Evolutionary conservation across 1,139 yeast genomes (phyloP).

Genomic region (Lodderomyces jiufengensis): DNA sequence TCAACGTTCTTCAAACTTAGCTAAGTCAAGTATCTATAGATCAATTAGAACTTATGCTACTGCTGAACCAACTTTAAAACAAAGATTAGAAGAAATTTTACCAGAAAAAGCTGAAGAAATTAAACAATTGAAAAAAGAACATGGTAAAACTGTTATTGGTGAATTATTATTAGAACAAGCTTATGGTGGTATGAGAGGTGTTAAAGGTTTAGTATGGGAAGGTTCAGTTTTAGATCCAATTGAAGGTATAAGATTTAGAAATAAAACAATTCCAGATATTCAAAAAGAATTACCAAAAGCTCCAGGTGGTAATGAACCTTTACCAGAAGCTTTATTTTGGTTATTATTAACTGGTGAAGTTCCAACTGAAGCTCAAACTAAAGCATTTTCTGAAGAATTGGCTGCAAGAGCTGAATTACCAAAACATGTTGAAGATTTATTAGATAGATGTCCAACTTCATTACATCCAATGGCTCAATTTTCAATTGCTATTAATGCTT

Average conservation of each 20-base stretch:
- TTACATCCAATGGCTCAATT: constrained; percentile 98
- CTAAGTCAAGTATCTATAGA: constrained; percentile 31
- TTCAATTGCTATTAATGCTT: constrained; percentile 87
- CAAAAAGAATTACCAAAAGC: constrained; percentile 92
- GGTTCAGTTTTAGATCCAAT: constrained; percentile 97
- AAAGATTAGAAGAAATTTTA: constrained; percentile 86
- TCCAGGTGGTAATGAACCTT: constrained; percentile 79
- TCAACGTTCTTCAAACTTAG: constrained; percentile 32
- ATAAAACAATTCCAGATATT: constrained; percentile 94
- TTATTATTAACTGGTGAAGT: constrained; percentile 86
- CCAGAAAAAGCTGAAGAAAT: constrained; percentile 92
- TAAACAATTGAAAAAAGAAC: constrained; percentile 81
- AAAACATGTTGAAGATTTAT: constrained; percentile 75
- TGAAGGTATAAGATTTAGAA: constrained; percentile 98
- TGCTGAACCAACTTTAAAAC: constrained; percentile 73
- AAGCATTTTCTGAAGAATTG: constrained; percentile 73
- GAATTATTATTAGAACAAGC: constrained; percentile 95
- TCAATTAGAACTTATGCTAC: constrained; percentile 48
- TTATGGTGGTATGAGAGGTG: constrained; percentile 99
- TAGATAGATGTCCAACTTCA: constrained; percentile 78
- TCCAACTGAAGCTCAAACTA: constrained; percentile 74
- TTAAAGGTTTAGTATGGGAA: constrained; percentile 98
- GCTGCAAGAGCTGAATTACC: constrained; percentile 86
- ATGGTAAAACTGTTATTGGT: constrained; percentile 89
- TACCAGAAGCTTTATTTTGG: constrained; percentile 94